Base-by-base conservation (phyloP, 345 rosid species). In the Rubroshorea leprosula region DNA sequence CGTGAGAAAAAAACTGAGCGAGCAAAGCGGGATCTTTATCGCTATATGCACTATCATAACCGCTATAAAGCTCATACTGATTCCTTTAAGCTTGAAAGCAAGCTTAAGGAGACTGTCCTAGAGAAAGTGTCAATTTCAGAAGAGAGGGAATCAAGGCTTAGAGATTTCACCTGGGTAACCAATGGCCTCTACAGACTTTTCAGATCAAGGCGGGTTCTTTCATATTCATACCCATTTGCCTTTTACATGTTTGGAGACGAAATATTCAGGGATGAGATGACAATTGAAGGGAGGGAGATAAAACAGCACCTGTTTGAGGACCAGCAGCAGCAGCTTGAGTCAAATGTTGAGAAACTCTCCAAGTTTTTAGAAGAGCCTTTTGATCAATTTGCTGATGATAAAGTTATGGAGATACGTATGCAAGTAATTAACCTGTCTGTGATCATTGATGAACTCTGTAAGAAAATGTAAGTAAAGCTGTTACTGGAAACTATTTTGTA, bases 261-360 rank as follows among this genome's bases (percentile, higher is more conserved):
- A 74, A 64, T 86, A 44, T 91, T 91, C 68, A 80, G 66, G 46
- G 95, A 84, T 61, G 92, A 83, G 72, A 88, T 88, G 95, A 79
- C 80, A 38, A 0, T 57, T 18, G 76, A 76, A 25, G 89, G 78
- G 59, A 82, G 90, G 64, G 90, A 75, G 38, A 76, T 84, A 49
- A 92, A 86, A 63, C 81, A 83, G 66, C 77, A 78, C 65, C 74
- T 92, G 35, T 92, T 88, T 62, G 98, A 91, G 80, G 96, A 91
- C 72, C 98, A 91, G 77, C 98, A 91, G 65, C 96, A 91, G 65
- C 98, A 91, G 73, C 94, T 91, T 29, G 98, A 91, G 75, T 75
- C 76, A 46, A 87, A 83, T 57, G 94, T 91, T 35, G 98, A 91
- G 83, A 91, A 71, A 51, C 96, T 91, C 53, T 91, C 98, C 23